Percentiles rank a stretch among this genome's conserved stretches.
phyloP scores from a whole-genome alignment of 1,284 basidiomycete species.

The Microbotryum violaceum region DNA sequence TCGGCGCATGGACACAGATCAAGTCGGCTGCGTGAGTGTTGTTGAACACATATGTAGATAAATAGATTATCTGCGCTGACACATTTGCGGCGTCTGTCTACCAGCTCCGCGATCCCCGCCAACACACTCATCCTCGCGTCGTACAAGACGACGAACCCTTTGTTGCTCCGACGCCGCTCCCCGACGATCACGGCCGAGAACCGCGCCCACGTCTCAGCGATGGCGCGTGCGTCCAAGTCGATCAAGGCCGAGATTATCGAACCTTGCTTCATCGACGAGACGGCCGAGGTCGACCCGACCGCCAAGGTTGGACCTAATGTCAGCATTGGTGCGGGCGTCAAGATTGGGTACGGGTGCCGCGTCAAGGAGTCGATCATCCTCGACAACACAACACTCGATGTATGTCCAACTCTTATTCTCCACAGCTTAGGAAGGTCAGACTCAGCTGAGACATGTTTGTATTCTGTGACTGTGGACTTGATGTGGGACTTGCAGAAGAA shows the following conservation, averaged over 20 bases:
- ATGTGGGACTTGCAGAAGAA: slow-evolving; percentile 38
- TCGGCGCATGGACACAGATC: slow-evolving; percentile 48
- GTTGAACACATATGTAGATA: not conserved
- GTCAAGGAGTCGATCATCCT: slow-evolving; percentile 48
- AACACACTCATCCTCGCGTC: slow-evolving; percentile 41
- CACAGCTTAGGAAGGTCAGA: not conserved
- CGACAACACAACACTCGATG: slow-evolving; percentile 44
- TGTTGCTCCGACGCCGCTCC: slow-evolving; percentile 37
- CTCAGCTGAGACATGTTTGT: not conserved
- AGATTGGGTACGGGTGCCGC: slow-evolving; percentile 45
- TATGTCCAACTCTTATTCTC: slow-evolving; percentile 16
- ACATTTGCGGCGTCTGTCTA: not conserved
- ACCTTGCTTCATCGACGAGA: slow-evolving; percentile 46
- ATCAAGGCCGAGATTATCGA: slow-evolving; percentile 41
- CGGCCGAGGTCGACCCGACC: slow-evolving; percentile 42
- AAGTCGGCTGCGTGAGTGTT: slow-evolving; percentile 46
- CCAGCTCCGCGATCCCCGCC: slow-evolving; percentile 47
- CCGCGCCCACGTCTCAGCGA: slow-evolving; percentile 23
- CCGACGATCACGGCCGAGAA: slow-evolving; percentile 37
- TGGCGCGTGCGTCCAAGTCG: slow-evolving; percentile 13
- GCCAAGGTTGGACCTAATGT: slow-evolving; percentile 49
- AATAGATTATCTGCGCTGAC: not conserved
- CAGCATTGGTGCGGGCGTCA: slow-evolving; percentile 42
- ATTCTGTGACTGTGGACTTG: not conserved
- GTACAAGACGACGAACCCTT: slow-evolving; percentile 39